These are phyloP conservation scores for Boletus subparvulus DNA, from an alignment of 768 basidiomycete genomes.

Conservation along the genomic window DNA sequence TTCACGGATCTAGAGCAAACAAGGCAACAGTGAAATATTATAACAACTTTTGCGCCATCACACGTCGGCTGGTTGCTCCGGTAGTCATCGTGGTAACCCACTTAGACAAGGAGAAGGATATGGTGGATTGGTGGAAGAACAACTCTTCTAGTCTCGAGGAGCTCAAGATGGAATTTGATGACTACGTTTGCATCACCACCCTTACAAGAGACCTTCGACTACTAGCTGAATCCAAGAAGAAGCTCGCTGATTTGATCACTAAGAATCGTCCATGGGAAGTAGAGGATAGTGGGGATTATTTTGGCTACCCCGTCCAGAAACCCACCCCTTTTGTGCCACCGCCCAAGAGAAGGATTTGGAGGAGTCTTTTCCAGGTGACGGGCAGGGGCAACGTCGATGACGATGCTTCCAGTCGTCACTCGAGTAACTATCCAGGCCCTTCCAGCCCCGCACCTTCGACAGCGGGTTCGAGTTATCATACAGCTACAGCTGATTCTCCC, in stretches of 20 bases:
- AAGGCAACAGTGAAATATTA: slow-evolving; percentile 32
- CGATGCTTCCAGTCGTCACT: background rate
- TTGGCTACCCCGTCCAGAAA: slow-evolving; percentile 7
- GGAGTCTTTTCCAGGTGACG: background rate
- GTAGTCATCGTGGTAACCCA: slow-evolving; percentile 38
- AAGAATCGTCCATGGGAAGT: slow-evolving; percentile 7
- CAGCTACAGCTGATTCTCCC: slow-evolving; percentile 13
- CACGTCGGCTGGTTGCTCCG: slow-evolving; percentile 38
- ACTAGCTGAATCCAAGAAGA: slow-evolving; percentile 12
- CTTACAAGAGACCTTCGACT: slow-evolving; percentile 7
- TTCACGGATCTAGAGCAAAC: slow-evolving; percentile 36
- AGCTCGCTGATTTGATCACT: slow-evolving; percentile 16
- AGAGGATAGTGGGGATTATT: slow-evolving; percentile 5
- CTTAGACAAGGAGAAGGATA: slow-evolving; percentile 28
- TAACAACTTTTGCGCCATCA: slow-evolving; percentile 32
- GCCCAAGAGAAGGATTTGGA: background rate
- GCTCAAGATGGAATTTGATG: slow-evolving; percentile 34
- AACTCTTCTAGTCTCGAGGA: slow-evolving; percentile 29
- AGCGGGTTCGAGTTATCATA: slow-evolving; percentile 4
- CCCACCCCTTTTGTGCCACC: background rate
- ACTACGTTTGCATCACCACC: slow-evolving; percentile 39
- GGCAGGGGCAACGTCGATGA: background rate
- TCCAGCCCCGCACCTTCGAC: background rate
- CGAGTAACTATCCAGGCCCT: background rate
- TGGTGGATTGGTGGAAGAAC: slow-evolving; percentile 33